phyloP scores from a whole-genome alignment of 768 basidiomycete species.

The Boletales sp. region DNA sequence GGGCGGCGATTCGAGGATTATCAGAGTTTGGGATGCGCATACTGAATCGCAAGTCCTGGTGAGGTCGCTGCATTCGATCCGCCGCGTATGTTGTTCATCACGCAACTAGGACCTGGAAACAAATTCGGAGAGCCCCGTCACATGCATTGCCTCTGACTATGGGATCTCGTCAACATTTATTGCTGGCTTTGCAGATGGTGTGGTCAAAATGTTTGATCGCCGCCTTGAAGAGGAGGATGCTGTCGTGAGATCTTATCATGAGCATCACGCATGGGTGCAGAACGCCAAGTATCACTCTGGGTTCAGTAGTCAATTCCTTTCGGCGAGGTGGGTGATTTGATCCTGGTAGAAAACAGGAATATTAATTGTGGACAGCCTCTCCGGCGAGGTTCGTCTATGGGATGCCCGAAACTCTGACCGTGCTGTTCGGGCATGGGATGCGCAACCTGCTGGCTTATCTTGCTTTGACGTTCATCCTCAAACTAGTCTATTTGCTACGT shows the following conservation, averaged over 20 bases:
- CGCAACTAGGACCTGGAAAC: slow-evolving; percentile 76
- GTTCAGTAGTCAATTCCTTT: slow-evolving; percentile 66
- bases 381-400: slow-evolving; percentile 90
- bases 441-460: slow-evolving; percentile 70
- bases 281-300: slow-evolving; percentile 84
- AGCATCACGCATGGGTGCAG: slow-evolving; percentile 87
- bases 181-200: slow-evolving; percentile 91
- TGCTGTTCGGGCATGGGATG: slow-evolving; percentile 59
- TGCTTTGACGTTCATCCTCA: slow-evolving; percentile 85
- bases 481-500: slow-evolving; percentile 84
- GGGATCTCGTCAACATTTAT: slow-evolving; percentile 77
- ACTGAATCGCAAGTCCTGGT: slow-evolving; percentile 78
- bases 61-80: slow-evolving; percentile 21
- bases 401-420: slow-evolving; percentile 69
- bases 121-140: slow-evolving; percentile 85
- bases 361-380: slow-evolving; percentile 50
- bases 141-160: slow-evolving; percentile 76
- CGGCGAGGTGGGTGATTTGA: slow-evolving; percentile 64
- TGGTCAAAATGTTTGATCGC: slow-evolving; percentile 86
- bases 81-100: neutral
- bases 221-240: slow-evolving; percentile 82
- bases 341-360: neutral
- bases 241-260: slow-evolving; percentile 71
- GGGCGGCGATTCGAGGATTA: slow-evolving; percentile 85
- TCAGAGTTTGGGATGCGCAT: slow-evolving; percentile 94